Evolutionary conservation across 108 stramenopile species (phyloP).

Genomic region (Skeletonema potamos): DNA sequence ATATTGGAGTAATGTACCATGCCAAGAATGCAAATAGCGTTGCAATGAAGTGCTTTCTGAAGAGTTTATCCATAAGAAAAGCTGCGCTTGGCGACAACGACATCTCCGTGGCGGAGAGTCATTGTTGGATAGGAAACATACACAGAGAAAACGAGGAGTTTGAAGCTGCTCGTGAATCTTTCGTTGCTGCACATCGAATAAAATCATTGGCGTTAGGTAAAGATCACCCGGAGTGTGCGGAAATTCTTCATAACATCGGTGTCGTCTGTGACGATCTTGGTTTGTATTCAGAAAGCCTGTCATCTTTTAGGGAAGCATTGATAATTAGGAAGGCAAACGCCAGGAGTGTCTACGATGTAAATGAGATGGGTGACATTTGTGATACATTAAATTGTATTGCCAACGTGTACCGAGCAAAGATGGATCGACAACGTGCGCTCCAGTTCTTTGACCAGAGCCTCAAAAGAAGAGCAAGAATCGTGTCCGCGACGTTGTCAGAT

Average conservation of each 20-base stretch:
- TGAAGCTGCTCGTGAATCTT: slow-evolving; percentile 42
- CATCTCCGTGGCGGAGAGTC: slow-evolving; percentile 46
- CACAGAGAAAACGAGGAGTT: slow-evolving; percentile 43
- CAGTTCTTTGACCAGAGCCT: slow-evolving; percentile 38
- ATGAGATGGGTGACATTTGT: slow-evolving; percentile 40
- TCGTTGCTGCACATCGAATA: slow-evolving; percentile 34
- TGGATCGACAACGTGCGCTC: slow-evolving; percentile 32
- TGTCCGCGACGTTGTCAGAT: slow-evolving; percentile 5
- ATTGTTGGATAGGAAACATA: slow-evolving; percentile 61
- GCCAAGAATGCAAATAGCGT: slow-evolving; percentile 14
- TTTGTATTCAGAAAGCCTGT: slow-evolving; percentile 27
- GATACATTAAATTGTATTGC: slow-evolving; percentile 53
- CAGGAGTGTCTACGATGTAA: slow-evolving; percentile 26
- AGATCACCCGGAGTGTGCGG: slow-evolving; percentile 38
- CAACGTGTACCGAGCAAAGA: slow-evolving; percentile 41
- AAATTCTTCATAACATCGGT: slow-evolving; percentile 53
- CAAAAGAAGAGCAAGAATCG: slow-evolving; percentile 22
- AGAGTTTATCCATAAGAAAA: slow-evolving; percentile 36
- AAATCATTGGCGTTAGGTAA: slow-evolving; percentile 46
- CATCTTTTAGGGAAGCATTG: slow-evolving; percentile 41
- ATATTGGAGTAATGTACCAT: slow-evolving; percentile 55
- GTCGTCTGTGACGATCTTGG: slow-evolving; percentile 46
- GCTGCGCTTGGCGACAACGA: slow-evolving; percentile 21
- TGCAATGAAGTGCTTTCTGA: slow-evolving; percentile 51
- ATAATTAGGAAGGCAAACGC: slow-evolving; percentile 26